A percentile compares a stretch with the other conserved stretches of the same genome.
These are phyloP conservation scores for Colletotrichum noveboracense DNA, from an alignment of 2,329 filamentous ascomycete species.

Conservation along the genomic window DNA sequence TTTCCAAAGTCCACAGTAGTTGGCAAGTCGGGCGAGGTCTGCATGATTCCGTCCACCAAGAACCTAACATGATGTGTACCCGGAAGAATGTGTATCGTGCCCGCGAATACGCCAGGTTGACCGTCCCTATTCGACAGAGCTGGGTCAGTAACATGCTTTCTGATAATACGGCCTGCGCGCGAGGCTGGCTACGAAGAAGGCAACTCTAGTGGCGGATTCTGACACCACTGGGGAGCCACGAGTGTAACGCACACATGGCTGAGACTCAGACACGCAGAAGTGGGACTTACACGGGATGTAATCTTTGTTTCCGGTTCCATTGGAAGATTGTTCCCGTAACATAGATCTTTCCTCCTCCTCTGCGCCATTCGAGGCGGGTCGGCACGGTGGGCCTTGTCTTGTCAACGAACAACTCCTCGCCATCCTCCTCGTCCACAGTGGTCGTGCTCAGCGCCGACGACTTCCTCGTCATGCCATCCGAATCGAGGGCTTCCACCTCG, in stretches of 20 bases:
- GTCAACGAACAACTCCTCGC: constrained; percentile 77
- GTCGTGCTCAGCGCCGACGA: constrained; percentile 65
- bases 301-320: constrained; percentile 92
- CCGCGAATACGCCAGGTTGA: constrained; percentile 70
- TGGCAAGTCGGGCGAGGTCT: constrained; percentile 83
- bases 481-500: constrained; percentile 57
- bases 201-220: background rate
- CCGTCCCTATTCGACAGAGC: constrained; percentile 47
- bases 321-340: constrained; percentile 97
- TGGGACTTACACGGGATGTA: constrained; percentile 79
- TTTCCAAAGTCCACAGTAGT: constrained; percentile 98
- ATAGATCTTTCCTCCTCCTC: constrained; percentile 86
- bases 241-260: constrained; percentile 22
- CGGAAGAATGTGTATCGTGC: constrained; percentile 82
- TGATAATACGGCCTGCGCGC: constrained; percentile 15
- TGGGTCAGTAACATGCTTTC: background rate
- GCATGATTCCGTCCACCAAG: constrained; percentile 92
- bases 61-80: constrained; percentile 98
- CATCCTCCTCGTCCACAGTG: constrained; percentile 77
- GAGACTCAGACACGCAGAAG: background rate
- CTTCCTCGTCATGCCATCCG: constrained; percentile 55
- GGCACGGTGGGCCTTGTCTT: constrained; percentile 81
- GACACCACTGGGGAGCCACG: background rate
- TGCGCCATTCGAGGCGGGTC: constrained; percentile 84
- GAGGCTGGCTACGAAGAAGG: background rate